Evolutionary conservation across 352 stramenopile species (phyloP).

Genomic region (Albugo laibachii): DNA sequence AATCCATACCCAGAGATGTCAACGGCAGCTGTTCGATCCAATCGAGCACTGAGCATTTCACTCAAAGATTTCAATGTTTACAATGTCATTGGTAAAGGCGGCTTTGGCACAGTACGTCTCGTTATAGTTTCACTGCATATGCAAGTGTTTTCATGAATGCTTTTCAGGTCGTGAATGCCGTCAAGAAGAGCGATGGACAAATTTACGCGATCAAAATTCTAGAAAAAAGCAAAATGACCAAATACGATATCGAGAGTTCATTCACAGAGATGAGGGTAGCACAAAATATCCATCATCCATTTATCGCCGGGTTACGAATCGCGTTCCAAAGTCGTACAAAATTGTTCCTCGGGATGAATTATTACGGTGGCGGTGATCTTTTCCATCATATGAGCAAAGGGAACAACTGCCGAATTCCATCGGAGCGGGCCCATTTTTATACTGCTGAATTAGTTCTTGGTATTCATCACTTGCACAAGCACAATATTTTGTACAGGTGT

Average conservation of each 20-base stretch:
- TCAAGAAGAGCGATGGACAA: constrained; percentile 78
- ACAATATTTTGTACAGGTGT: constrained; percentile 87
- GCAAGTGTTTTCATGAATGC: too few relatives aligned
- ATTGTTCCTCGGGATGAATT: constrained; percentile 77
- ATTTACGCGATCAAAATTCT: constrained; percentile 83
- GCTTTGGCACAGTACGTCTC: constrained; percentile 40
- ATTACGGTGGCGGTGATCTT: constrained; percentile 69
- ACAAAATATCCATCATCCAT: constrained; percentile 78
- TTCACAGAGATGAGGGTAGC: constrained; percentile 80
- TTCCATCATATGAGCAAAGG: constrained; percentile 84
- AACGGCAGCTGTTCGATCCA: constrained; percentile 60
- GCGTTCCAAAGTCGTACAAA: constrained; percentile 78
- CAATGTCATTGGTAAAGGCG: constrained; percentile 79
- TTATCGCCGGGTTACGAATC: constrained; percentile 68
- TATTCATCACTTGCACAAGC: constrained; percentile 85
- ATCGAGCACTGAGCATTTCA: constrained; percentile 68
- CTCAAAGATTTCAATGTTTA: constrained; percentile 82
- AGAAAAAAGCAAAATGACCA: constrained; percentile 79
- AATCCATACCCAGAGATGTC: constrained; percentile 65
- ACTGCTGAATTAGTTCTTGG: constrained; percentile 83
- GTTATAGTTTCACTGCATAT: too few relatives aligned
- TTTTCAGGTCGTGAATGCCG: constrained; percentile 33
- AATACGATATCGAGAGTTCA: constrained; percentile 77
- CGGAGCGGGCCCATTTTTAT: constrained; percentile 81
- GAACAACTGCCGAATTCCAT: constrained; percentile 61